Evolutionary conservation across 352 stramenopile species (phyloP), one percentile per base, ranked within the genome.

Genomic region (Elongisporangium anandrum): DNA sequence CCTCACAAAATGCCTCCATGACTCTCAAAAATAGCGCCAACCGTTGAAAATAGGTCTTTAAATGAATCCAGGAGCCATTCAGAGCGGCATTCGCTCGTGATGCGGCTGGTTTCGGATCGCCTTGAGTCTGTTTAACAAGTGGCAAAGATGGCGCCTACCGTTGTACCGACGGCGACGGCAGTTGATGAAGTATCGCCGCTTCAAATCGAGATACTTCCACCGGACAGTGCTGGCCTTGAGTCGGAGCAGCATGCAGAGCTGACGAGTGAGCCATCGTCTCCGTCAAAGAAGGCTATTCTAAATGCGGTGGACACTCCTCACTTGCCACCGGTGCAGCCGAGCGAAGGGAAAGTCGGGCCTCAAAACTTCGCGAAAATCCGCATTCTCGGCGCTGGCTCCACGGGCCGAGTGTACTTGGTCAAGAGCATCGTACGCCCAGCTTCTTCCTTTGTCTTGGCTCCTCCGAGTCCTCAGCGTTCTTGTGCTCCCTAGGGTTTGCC

Each of bases 331-430:
- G 6, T 29, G 4, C 6, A 23, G 4, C 60, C 58, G 3, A 51
- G 62, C 12, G 54, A 22, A 39, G 16, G 10, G 29, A 61, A 59
- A 54, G 63, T 82, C 23, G 72, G 73, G 0, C 73, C 71, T 9
- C 59, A 79, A 29, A 79, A 82, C 65, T 83, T 85, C 56, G 72
- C 80, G 51, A 82, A 82, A 57, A 67, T 85, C 38, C 65, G 66
- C 13, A 62, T 79, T 20, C 71, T 85, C 7, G 75, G 73, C 47
- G 61, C 58, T 7, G 75, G 75, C 15, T 72, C 70, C 3, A 77
- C 73, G 0, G 75, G 75, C 2, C 63, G 66, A 6, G 75, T 85
- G 4, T 85, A 85, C 56, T 57, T 81, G 24, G 75, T 81, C 7
- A 70, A 70, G 50, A 80, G 62, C 24, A 63, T 78, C 24, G 72